These are phyloP conservation scores for Parietichytrium sp. DNA, from an alignment of 108 stramenopile genomes.

Conservation along the genomic window DNA sequence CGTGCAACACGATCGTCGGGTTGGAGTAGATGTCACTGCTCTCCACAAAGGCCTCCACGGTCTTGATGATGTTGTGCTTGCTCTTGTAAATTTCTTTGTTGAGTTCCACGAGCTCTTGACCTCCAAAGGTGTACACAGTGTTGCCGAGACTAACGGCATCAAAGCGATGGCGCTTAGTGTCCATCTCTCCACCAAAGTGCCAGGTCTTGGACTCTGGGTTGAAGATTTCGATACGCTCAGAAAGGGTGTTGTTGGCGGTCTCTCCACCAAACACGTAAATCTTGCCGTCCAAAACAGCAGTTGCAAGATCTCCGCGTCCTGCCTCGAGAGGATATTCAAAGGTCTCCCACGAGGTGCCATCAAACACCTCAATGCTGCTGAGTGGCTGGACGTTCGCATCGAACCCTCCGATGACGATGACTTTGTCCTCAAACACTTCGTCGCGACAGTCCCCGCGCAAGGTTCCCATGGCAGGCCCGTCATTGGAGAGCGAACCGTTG, in stretches of 20 bases:
- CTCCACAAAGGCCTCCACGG: conserved; percentile 4
- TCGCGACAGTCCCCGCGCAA: not conserved
- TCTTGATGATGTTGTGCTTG: not conserved
- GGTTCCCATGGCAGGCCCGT: too few relatives aligned
- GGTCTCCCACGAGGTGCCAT: not conserved
- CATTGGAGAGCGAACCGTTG: not conserved
- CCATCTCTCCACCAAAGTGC: not conserved
- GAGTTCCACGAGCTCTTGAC: not conserved
- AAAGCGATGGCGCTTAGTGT: not conserved
- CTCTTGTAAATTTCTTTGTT: not conserved
- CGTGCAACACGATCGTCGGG: conserved; percentile 58
- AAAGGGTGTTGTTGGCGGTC: not conserved
- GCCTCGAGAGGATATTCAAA: not conserved
- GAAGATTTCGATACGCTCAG: not conserved
- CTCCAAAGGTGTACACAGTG: conserved; percentile 21
- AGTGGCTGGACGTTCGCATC: not conserved
- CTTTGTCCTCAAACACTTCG: not conserved
- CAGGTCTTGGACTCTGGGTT: not conserved
- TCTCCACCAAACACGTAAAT: conserved; percentile 7
- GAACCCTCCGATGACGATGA: not conserved
- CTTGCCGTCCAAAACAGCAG: not conserved
- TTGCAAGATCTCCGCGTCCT: not conserved
- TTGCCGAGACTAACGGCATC: not conserved
- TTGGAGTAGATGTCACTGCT: not conserved
- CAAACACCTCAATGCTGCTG: not conserved